A percentile compares a stretch with the other conserved stretches of the same genome.
Conservation (phyloP, 2,329 filamentous ascomycete genomes). For the Diaporthe sp. region DNA sequence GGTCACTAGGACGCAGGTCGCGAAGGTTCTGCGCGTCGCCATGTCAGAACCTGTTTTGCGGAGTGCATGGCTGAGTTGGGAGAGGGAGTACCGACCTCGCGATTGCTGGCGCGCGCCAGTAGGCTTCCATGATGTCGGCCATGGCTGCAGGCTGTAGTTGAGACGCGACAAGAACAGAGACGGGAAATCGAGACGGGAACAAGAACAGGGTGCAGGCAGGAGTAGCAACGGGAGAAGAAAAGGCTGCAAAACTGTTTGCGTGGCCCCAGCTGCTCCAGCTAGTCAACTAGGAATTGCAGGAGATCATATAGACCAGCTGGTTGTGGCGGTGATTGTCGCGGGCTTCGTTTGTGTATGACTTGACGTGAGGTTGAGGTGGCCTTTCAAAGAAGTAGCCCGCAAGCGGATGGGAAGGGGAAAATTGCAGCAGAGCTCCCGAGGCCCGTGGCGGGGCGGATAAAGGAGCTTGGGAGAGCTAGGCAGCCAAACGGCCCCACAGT, state of each 20-base stretch:
- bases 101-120: slow-evolving; percentile 56
- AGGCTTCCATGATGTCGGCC: slow-evolving; percentile 56
- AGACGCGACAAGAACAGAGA: slow-evolving; percentile 3
- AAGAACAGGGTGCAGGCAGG: neutral
- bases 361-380: slow-evolving; percentile 37
- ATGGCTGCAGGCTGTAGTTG: slow-evolving; percentile 43
- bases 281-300: neutral
- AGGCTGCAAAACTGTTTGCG: slow-evolving; percentile 36
- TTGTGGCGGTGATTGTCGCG: neutral
- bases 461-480: slow-evolving; percentile 18
- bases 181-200: neutral
- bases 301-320: slow-evolving; percentile 11
- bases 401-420: slow-evolving; percentile 37
- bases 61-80: neutral
- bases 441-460: slow-evolving; percentile 13
- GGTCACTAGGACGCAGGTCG: slow-evolving; percentile 71
- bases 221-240: neutral
- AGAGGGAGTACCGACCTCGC: slow-evolving; percentile 52
- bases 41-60: slow-evolving; percentile 10
- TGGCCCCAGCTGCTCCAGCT: neutral
- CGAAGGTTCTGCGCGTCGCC: slow-evolving; percentile 69
- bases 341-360: neutral
- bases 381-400: slow-evolving; percentile 18
- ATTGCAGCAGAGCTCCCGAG: slow-evolving; percentile 24
- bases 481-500: neutral